Conservation (phyloP, 768 basidiomycete genomes). For the Mycena latifolia region DNA sequence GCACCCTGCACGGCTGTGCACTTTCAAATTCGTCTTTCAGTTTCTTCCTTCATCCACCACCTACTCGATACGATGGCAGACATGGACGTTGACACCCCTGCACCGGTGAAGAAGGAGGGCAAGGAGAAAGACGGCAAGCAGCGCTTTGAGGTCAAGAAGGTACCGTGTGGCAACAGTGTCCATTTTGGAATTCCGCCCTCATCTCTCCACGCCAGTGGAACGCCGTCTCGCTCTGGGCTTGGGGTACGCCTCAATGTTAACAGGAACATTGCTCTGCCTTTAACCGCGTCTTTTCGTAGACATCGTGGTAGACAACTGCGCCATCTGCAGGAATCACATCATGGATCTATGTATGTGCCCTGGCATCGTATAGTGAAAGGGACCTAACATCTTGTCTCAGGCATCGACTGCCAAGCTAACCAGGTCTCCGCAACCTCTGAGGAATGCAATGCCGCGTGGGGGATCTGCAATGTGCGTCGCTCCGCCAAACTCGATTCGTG, state of each 20-base stretch:
- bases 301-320: slow-evolving; percentile 99
- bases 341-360: slow-evolving; percentile 94
- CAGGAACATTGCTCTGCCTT: slow-evolving; percentile 9
- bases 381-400: slow-evolving; percentile 55
- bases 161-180: slow-evolving; percentile 9
- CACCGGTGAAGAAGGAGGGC: slow-evolving; percentile 57
- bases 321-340: slow-evolving; percentile 99
- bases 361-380: background rate
- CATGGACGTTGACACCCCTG: slow-evolving; percentile 72
- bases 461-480: slow-evolving; percentile 91
- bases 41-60: no score
- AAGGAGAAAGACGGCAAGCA: slow-evolving; percentile 92
- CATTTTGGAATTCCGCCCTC: slow-evolving; percentile 12
- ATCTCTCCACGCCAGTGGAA: slow-evolving; percentile 81
- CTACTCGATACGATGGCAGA: slow-evolving; percentile 71
- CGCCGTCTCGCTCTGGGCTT: slow-evolving; percentile 98
- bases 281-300: slow-evolving; percentile 65
- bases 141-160: no score
- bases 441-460: slow-evolving; percentile 99
- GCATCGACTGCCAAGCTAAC: slow-evolving; percentile 99
- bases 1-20: no score
- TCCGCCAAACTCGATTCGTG: background rate
- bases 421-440: slow-evolving; percentile 97
- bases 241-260: slow-evolving; percentile 70
- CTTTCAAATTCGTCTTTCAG: no score